Base-by-base conservation (phyloP, 176 grass and related monocot genomes). In the Tillandsia leiboldiana region DNA sequence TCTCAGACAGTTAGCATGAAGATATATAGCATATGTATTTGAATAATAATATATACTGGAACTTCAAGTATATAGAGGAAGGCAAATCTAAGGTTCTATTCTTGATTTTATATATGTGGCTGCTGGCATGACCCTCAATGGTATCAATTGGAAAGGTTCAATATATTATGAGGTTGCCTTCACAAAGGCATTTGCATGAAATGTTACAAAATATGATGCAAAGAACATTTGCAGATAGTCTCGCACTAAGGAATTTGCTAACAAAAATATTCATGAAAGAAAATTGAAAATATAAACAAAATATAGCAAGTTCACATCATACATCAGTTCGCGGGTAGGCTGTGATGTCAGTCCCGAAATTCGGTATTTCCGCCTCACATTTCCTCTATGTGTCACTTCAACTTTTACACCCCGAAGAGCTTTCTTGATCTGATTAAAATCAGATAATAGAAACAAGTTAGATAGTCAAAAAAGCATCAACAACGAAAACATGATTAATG, bases 371-470 rank as follows among this genome's bases (percentile, higher is more conserved):
- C 95, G 84, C 78, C 95, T 85, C 70, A 99, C 95, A 77, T 91
- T 94, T 80, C 85, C 95, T 63, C 95, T 80, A 70, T 99, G 95
- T 85, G 95, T 99, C 71, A 99, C 95, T 70, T 99, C 95, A 50
- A 99, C 90, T 88, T 99, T 99, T 48, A 99, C 90, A 0, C 95
- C 95, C 50, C 95, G 81, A 63, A 99, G 53, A 52, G 90, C 90
- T 59, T 87, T 99, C 78, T 99, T 99, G 59, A 99, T 90, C 95
- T 99, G 87, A 13, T 82, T 71, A 63, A 51, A 48, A 89, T 69
- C 56, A 53, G 26, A 12, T 47, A 47, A 76, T 67, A 56, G 33
- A 72, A 13, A 26, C 33, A 42, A 42, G 5, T 42, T 4, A 42
- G 33, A 42, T 42, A 42, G 51, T 54, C 54, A 51, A 53, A 8